A percentile compares a stretch with the other conserved stretches of the same genome.
Evolutionary conservation across 768 basidiomycete species (phyloP).

Genomic region (Termitomyces sp.): DNA sequence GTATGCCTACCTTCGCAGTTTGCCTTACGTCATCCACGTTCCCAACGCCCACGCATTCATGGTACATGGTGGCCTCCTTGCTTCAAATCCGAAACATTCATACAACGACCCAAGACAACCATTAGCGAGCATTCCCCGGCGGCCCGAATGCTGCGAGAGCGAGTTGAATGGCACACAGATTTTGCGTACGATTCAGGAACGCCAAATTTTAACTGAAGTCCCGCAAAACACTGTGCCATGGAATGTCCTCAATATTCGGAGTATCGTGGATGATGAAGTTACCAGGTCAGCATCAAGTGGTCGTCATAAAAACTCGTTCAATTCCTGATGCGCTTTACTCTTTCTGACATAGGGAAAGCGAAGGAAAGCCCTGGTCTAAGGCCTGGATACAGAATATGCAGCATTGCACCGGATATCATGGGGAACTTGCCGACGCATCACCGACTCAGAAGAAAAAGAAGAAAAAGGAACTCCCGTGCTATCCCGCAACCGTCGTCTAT

Average conservation of each 20-base stretch:
- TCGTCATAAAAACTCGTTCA: not conserved
- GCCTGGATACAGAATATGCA: conserved; percentile 68
- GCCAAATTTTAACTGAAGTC: conserved; percentile 57
- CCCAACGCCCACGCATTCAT: conserved; percentile 73
- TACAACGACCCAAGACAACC: conserved; percentile 57
- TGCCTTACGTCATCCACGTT: conserved; percentile 72
- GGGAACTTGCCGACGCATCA: conserved; percentile 4
- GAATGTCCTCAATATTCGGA: conserved; percentile 70
- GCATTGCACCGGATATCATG: conserved; percentile 47
- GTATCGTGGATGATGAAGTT: conserved; percentile 38
- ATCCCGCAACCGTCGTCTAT: conserved; percentile 77
- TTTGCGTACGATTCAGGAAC: conserved; percentile 61
- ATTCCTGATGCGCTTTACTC: not conserved
- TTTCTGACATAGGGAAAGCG: conserved; percentile 18
- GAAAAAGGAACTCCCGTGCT: conserved; percentile 44
- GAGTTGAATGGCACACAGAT: conserved; percentile 22
- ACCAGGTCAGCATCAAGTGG: conserved; percentile 30
- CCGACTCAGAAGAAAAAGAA: conserved; percentile 15
- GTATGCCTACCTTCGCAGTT: conserved; percentile 66
- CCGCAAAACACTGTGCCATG: conserved; percentile 78
- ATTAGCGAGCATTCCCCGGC: conserved; percentile 53
- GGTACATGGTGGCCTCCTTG: conserved; percentile 80
- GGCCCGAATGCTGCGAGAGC: conserved; percentile 16
- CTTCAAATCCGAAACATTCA: conserved; percentile 57
- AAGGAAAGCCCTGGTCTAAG: conserved; percentile 71